A percentile compares a stretch with the other conserved stretches of the same genome.
Conservation (phyloP, 345 rosid species). For the Dimocarpus longan region DNA sequence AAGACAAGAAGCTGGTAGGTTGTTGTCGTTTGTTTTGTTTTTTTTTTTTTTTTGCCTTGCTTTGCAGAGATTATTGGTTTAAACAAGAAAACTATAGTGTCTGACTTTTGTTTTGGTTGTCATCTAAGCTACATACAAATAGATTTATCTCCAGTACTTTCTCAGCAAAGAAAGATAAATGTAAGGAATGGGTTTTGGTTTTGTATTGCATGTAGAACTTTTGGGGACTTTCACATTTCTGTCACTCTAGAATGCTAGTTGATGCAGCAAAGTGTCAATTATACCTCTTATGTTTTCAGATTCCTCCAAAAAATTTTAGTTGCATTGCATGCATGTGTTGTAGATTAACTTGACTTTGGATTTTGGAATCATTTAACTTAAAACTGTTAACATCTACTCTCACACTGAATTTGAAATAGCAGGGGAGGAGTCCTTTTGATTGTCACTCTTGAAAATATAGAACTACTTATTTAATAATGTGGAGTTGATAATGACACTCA, state of each 20-base stretch:
- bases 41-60: background rate
- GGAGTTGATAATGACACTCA: background rate
- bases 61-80: background rate
- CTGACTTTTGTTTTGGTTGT: background rate
- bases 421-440: too few species aligned
- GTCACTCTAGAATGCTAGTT: background rate
- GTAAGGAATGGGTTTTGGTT: background rate
- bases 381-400: too few species aligned
- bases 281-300: background rate
- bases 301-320: background rate
- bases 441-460: too few species aligned
- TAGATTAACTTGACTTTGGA: background rate
- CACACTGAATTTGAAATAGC: too few species aligned
- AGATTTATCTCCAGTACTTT: too few species aligned
- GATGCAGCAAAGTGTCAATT: background rate
- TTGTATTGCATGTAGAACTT: background rate
- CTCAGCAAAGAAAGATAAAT: background rate
- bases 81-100: background rate
- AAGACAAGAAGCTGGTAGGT: slow-evolving; percentile 12
- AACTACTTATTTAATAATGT: too few species aligned
- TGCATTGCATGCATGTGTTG: too few species aligned
- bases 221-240: too few species aligned
- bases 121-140: background rate
- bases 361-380: too few species aligned
- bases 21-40: background rate